Evolutionary conservation across 2,329 filamentous ascomycete genomes (phyloP).

Genomic region (Nannizziopsis barbatae): DNA sequence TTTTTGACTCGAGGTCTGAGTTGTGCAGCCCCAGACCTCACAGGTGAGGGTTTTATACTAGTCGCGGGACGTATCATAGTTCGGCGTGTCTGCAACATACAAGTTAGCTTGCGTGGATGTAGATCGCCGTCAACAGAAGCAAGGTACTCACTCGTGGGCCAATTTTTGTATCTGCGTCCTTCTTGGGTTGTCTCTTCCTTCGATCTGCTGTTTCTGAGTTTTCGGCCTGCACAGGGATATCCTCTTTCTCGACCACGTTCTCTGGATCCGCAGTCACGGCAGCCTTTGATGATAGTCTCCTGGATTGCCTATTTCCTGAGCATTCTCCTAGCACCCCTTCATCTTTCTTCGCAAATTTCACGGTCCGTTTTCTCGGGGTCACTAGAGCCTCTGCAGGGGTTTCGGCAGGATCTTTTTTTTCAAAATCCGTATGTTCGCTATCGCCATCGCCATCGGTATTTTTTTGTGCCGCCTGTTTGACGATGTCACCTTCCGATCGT

Average conservation of each 20-base stretch:
- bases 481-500: constrained; percentile 22
- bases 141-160: not conserved
- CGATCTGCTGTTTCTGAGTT: not conserved
- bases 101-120: not conserved
- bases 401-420: constrained; percentile 1
- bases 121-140: not conserved
- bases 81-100: constrained; percentile 8
- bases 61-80: constrained; percentile 18
- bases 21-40: constrained; percentile 29
- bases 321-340: constrained; percentile 2
- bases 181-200: not conserved
- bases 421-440: too few relatives aligned
- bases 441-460: too few relatives aligned
- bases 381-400: not conserved
- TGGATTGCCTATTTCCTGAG: constrained; percentile 1
- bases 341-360: not conserved
- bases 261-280: not conserved
- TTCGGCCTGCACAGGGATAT: not conserved
- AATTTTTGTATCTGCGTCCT: not conserved
- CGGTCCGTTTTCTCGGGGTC: not conserved
- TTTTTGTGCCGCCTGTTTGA: constrained; percentile 2
- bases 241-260: not conserved
- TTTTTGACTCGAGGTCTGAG: constrained; percentile 29
- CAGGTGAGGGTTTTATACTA: constrained; percentile 35
- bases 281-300: not conserved